phyloP scores from a whole-genome alignment of 805 yeast species.

The Sungouiella thailandica region DNA sequence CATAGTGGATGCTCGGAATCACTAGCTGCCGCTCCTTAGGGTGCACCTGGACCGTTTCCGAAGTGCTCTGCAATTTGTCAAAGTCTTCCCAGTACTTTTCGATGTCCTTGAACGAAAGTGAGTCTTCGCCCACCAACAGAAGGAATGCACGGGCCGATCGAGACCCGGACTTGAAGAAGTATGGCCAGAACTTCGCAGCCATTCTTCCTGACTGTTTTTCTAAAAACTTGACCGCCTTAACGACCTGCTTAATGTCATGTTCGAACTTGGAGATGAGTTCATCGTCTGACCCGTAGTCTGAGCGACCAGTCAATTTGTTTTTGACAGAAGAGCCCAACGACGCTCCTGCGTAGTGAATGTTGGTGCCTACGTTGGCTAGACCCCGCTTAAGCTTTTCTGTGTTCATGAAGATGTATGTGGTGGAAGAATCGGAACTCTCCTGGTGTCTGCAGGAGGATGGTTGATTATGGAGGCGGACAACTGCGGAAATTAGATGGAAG shows the following conservation, averaged over 20 bases:
- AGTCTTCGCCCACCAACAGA: constrained; percentile 27
- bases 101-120: constrained; percentile 33
- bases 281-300: constrained; percentile 26
- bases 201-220: constrained; percentile 21
- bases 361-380: constrained; percentile 1
- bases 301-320: constrained; percentile 4
- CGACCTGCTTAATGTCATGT: constrained; percentile 36
- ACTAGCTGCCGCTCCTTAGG: constrained; percentile 30
- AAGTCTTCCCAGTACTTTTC: constrained; percentile 26
- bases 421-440: no score
- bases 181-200: constrained; percentile 23
- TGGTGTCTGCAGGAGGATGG: no score
- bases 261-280: constrained; percentile 37
- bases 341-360: constrained; percentile 1
- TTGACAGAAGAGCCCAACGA: constrained; percentile 1
- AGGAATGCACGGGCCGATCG: constrained; percentile 26
- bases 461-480: no score
- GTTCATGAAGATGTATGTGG: no score
- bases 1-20: constrained; percentile 12
- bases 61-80: constrained; percentile 14
- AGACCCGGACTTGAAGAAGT: constrained; percentile 28
- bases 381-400: background rate
- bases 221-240: constrained; percentile 42
- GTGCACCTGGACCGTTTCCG: constrained; percentile 28
- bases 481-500: no score